Base-by-base conservation (phyloP, 495 filamentous ascomycete species). In the Pseudomonodictys pantanalensis region DNA sequence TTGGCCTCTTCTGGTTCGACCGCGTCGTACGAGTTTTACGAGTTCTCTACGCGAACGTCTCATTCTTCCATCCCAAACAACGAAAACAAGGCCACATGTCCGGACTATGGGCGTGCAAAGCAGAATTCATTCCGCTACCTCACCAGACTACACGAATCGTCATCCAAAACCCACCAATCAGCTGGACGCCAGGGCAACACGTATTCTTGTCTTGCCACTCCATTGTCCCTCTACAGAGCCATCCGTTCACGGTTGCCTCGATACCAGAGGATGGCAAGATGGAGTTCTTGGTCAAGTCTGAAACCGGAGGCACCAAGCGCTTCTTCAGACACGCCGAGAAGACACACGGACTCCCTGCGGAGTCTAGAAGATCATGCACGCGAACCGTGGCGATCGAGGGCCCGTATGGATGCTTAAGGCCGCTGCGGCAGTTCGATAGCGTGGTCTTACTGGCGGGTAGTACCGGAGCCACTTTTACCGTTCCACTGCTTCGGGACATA, bases 211-310 rank as follows among this genome's bases (percentile, higher is more conserved):
- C 85, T 62, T 77, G 86, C 54, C 90, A 88, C 58, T 77, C 75
- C 3, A 70, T 95, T 7, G 83, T 80, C 0, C 81, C 82, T 0
- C 66, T 91, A 3, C 87, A 95, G 69, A 82, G 81, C 0, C 91
- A 96, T 52, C 91, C 91, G 0, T 93, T 92, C 68, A 92, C 90
- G 6, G 89, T 95, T 55, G 80, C 85, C 23, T 82, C 81, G 1
- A 71, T 85, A 8, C 81, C 84, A 0, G 72, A 68, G 1, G 81
- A 84, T 44, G 74, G 77, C 7, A 75, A 76, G 43, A 78, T 93
- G 60, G 87, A 91, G 60, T 83, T 95, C 33, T 76, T 90, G 18
- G 77, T 93, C 9, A 83, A 86, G 43, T 81, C 86, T 1, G 84
- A 90, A 60, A 75, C 76, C 33, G 90, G 90, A 3, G 86, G 87